Evolutionary conservation across 148 eudicot genomes (phyloP), one percentile per base, ranked within the genome.

Genomic region (Polygonum aviculare): DNA sequence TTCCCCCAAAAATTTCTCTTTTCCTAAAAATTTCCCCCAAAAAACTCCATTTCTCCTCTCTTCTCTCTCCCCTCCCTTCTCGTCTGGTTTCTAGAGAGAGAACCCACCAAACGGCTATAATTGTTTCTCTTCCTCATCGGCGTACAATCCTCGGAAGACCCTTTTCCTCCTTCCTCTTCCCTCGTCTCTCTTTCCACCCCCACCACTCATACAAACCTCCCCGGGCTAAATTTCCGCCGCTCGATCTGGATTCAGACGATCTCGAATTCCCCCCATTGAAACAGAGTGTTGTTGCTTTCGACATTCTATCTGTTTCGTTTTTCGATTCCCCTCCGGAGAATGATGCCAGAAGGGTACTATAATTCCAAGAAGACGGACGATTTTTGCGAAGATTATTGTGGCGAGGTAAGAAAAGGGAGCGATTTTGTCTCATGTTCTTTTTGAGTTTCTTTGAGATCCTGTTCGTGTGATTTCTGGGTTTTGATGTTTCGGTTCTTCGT

Each of bases 351-450:
- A 21, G 75, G 75, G 19, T 72, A 72, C 54, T 72, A 72, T 26
- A 72, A 26, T 44, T 72, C 75, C 33, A 72, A 72, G 54, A 72
- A 72, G 75, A 72, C 75, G 35, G 54, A 72, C 40, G 75, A 19
- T 45, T 41, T 44, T 21, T 44, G 35, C 36, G 35, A 72, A 31
- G 75, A 72, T 72, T 72, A 72, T 72, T 72, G 75, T 44, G 75
- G 75, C 36, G 52, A 72, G 75, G 75, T 72, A 72, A 72, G 31
- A 26, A 26, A 26, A 19, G 9, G 6, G 14, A 19, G 15, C n/a
- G 0, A 44, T 41, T 72, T 41, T 10, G 3, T 38, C 0, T 19
- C 3, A 1, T 44, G 3, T 21, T 21, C 45, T 4, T 26, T 1
- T 26, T 1, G 31, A 26, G 12, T 44, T 72, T 21, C 4, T 44